A percentile compares a stretch with the other conserved stretches of the same genome.
phyloP scores from a whole-genome alignment of 163 green algal genomes.

The Prototheca cutis region DNA sequence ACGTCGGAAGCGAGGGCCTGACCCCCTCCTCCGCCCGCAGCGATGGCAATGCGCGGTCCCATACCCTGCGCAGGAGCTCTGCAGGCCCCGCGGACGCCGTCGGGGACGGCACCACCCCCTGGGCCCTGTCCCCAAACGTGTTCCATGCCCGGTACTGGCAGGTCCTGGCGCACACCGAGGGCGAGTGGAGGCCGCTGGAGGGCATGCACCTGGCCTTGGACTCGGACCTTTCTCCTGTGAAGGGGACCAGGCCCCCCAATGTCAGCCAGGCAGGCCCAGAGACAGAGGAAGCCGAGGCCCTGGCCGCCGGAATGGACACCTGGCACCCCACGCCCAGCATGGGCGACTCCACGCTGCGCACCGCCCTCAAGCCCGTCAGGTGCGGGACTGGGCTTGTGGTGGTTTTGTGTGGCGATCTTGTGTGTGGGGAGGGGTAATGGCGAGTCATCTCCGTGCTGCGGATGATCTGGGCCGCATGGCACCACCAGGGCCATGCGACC shows the following conservation, averaged over 20 bases:
- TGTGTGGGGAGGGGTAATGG: no score
- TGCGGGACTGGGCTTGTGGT: no score
- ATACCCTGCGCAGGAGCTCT: neutral
- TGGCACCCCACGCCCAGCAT: neutral
- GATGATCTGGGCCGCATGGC: no score
- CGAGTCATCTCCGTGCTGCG: no score
- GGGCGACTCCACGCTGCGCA: neutral
- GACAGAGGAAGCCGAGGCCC: neutral
- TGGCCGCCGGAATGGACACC: neutral
- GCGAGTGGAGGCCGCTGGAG: constrained; percentile 12
- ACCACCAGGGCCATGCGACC: no score
- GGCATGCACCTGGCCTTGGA: neutral
- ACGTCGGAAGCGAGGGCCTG: neutral
- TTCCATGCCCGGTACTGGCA: constrained; percentile 14
- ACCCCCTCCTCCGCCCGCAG: neutral
- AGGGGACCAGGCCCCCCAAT: neutral
- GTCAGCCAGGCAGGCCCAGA: neutral
- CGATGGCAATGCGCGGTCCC: neutral
- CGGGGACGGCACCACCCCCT: neutral
- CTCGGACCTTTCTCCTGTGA: constrained; percentile 2
- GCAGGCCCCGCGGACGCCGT: neutral
- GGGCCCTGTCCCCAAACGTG: constrained; percentile 14
- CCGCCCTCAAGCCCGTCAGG: no score
- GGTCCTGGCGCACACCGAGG: constrained; percentile 6
- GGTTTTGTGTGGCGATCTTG: no score